A percentile compares a stretch with the other conserved stretches of the same genome.
Conservation (phyloP, 345 rosid genomes). For the Eucalyptus lansdowneana region DNA sequence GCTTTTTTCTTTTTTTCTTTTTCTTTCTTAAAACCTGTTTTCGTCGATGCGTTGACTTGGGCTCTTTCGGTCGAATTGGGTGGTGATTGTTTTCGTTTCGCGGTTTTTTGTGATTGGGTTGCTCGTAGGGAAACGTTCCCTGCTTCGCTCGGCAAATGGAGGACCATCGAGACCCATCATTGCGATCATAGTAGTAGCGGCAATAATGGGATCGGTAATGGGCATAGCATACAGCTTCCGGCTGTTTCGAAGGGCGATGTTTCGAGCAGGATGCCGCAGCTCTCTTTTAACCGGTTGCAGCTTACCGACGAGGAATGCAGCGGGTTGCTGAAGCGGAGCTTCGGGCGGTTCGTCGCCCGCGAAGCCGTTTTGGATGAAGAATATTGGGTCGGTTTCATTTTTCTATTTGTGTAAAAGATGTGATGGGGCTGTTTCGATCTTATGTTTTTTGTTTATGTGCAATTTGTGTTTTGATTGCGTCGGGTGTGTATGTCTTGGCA, state of each 20-base stretch:
- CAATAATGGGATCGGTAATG: not conserved
- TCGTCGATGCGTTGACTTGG: not conserved
- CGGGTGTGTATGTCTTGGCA: not conserved
- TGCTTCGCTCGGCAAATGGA: not conserved
- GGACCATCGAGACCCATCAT: not conserved
- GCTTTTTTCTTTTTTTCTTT: not conserved
- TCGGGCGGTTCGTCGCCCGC: conserved; percentile 6
- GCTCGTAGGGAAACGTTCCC: conserved; percentile 5
- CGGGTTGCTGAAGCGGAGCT: conserved; percentile 1
- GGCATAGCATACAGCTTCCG: conserved; percentile 4
- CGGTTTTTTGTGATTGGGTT: not conserved
- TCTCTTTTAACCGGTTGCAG: conserved; percentile 7
- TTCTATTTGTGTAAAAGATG: no score
- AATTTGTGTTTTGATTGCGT: not conserved
- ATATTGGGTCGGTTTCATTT: not conserved
- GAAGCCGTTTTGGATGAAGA: conserved; percentile 12
- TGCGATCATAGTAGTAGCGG: not conserved
- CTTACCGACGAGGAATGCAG: conserved; percentile 4
- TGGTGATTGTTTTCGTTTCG: not conserved
- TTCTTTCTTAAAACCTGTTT: not conserved
- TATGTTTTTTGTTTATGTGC: no score
- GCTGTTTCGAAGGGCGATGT: conserved; percentile 6
- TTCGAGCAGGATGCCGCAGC: conserved; percentile 1
- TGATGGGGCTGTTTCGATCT: not conserved
- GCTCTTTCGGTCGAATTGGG: not conserved